These are phyloP conservation scores for Cyberlindnera maclurae DNA, from an alignment of 805 yeast species.

Conservation along the genomic window DNA sequence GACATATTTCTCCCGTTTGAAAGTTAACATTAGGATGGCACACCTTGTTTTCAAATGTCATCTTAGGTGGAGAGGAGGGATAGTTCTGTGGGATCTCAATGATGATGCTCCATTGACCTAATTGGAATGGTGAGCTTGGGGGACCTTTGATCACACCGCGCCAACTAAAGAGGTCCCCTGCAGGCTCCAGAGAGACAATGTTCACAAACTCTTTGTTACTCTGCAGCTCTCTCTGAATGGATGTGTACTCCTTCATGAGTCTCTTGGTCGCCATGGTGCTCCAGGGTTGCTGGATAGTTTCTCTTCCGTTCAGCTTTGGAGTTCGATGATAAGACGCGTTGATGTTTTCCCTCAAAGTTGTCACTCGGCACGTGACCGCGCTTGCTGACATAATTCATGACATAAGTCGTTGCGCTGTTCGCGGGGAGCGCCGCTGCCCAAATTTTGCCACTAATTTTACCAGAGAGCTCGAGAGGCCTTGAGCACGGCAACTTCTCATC, in stretches of 20 bases:
- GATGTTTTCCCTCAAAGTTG: not conserved
- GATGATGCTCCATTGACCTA: constrained; percentile 44
- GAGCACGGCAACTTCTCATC: not conserved
- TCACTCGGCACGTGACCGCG: too few species aligned
- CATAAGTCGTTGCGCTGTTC: too few species aligned
- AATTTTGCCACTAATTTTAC: too few species aligned
- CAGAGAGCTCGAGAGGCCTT: too few species aligned
- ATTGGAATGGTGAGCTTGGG: constrained; percentile 41
- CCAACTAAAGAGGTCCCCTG: constrained; percentile 46
- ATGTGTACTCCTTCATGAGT: constrained; percentile 30
- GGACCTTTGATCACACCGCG: constrained; percentile 45
- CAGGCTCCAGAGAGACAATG: constrained; percentile 40
- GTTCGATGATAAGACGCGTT: constrained; percentile 5
- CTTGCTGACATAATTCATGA: too few species aligned
- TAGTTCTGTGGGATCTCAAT: constrained; percentile 41
- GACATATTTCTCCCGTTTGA: constrained; percentile 59
- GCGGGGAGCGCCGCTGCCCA: too few species aligned
- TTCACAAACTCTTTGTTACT: constrained; percentile 18
- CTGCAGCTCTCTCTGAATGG: constrained; percentile 24
- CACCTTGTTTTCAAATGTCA: constrained; percentile 35
- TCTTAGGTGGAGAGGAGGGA: constrained; percentile 53
- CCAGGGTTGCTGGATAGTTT: not conserved
- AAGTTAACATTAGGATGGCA: constrained; percentile 46
- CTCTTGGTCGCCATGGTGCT: constrained; percentile 26
- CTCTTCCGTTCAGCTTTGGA: too few species aligned